Conservation (phyloP, 768 basidiomycete genomes). For the Leucosporidium scottii region DNA sequence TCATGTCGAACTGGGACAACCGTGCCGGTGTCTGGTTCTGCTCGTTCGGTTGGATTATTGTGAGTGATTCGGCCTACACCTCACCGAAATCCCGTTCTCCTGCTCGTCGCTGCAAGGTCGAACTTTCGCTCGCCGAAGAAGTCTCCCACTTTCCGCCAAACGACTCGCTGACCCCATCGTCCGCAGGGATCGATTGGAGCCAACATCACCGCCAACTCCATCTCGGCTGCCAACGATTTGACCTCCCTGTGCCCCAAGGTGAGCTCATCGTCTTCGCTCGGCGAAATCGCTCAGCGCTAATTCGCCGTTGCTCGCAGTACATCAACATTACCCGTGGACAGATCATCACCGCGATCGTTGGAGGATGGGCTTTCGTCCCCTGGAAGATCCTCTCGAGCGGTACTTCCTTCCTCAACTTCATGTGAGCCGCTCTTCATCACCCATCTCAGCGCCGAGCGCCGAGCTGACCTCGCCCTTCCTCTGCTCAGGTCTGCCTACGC, state of each 20-base stretch:
- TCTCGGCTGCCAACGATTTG: constrained; percentile 22
- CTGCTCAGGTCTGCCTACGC: constrained; percentile 65
- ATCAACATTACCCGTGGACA: constrained; percentile 72
- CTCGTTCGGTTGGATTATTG: background rate
- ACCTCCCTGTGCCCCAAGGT: constrained; percentile 8
- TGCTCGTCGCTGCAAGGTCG: too few relatives aligned
- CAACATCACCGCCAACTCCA: constrained; percentile 18
- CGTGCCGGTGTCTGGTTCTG: constrained; percentile 25
- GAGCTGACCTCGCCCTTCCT: background rate
- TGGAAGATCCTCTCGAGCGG: constrained; percentile 51
- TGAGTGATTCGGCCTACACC: too few relatives aligned
- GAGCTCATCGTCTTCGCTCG: too few relatives aligned
- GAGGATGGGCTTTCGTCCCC: constrained; percentile 43
- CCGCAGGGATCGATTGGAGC: too few relatives aligned
- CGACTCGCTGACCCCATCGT: too few relatives aligned
- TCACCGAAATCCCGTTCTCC: too few relatives aligned
- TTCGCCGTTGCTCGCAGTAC: constrained; percentile 43
- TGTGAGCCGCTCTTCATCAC: too few relatives aligned
- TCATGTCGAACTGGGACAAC: constrained; percentile 23
- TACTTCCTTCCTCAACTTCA: too few relatives aligned
- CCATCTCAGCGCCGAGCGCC: background rate
- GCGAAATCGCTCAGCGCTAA: too few relatives aligned
- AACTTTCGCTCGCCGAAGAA: too few relatives aligned
- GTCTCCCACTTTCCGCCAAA: too few relatives aligned
- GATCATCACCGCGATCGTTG: constrained; percentile 60